These are phyloP conservation scores for Coemansia asiatica DNA, from an alignment of 192 early-diverging fungal genomes.

Conservation along the genomic window DNA sequence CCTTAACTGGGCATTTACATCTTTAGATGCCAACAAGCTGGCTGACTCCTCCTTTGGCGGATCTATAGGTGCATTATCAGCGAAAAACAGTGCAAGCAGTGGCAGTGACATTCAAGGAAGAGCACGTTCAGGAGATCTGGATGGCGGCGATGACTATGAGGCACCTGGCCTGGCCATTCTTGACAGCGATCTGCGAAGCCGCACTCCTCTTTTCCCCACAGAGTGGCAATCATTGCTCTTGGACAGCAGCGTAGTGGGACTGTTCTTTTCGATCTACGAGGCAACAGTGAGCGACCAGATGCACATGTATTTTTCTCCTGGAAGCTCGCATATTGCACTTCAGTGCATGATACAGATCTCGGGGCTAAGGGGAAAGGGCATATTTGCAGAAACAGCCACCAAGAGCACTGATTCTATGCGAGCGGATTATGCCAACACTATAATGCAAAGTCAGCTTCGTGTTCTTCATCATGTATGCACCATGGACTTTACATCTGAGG, in stretches of 20 bases:
- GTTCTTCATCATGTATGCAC: constrained; percentile 50
- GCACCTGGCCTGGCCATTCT: constrained; percentile 22
- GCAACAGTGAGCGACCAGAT: constrained; percentile 48
- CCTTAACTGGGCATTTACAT: constrained; percentile 44
- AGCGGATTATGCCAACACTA: constrained; percentile 32
- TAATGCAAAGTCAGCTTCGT: constrained; percentile 47
- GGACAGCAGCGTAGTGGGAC: constrained; percentile 32
- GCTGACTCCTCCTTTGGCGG: constrained; percentile 36
- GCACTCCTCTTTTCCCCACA: constrained; percentile 40
- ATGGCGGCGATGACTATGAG: constrained; percentile 16
- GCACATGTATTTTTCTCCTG: constrained; percentile 50
- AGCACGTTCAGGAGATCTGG: constrained; percentile 11
- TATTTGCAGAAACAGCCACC: constrained; percentile 23
- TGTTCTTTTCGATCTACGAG: constrained; percentile 52
- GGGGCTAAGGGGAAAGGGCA: constrained; percentile 41
- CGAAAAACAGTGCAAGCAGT: background rate
- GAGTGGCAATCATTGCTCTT: constrained; percentile 44
- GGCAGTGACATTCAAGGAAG: background rate
- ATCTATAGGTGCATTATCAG: background rate
- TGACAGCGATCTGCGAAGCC: constrained; percentile 27
- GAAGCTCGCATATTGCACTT: constrained; percentile 48
- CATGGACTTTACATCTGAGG: constrained; percentile 38
- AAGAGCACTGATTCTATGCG: constrained; percentile 32
- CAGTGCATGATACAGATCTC: constrained; percentile 52
- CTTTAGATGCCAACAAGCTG: constrained; percentile 23